Evolutionary conservation across 139 green algal genomes (phyloP).

Genomic region (Chlorella sp.): DNA sequence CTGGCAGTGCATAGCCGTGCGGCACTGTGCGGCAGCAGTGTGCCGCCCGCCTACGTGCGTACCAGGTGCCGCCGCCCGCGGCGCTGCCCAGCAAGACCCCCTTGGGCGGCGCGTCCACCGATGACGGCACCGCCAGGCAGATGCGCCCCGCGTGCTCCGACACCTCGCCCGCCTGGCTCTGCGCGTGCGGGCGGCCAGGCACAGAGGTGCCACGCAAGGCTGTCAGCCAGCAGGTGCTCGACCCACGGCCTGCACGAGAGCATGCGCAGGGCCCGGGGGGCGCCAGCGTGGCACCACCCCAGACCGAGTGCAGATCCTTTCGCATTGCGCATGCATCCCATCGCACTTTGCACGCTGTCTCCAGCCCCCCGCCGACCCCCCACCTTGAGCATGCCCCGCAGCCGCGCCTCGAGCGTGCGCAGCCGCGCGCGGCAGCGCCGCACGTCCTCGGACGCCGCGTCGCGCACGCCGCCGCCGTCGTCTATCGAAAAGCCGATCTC

Average conservation of each 20-base stretch:
- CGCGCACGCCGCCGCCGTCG: slow-evolving; percentile 52
- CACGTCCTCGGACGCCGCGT: slow-evolving; percentile 70
- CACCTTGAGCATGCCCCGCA: slow-evolving; percentile 61
- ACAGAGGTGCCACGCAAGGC: no score
- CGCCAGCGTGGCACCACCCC: no score
- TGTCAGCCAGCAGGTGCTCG: no score
- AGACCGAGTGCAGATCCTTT: no score
- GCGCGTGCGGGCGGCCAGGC: no score
- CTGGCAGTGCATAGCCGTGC: no score
- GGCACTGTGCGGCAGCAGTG: no score
- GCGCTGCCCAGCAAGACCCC: slow-evolving; percentile 66
- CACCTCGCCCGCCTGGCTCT: slow-evolving; percentile 62
- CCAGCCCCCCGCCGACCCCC: not conserved
- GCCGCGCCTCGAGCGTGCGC: slow-evolving; percentile 44
- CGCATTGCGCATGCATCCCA: no score
- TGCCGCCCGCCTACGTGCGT: no score
- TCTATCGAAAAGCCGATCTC: slow-evolving; percentile 37
- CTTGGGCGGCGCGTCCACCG: slow-evolving; percentile 14
- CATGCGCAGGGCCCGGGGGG: no score
- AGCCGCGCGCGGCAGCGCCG: slow-evolving; percentile 44
- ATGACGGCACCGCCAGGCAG: slow-evolving; percentile 65
- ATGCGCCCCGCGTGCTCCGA: slow-evolving; percentile 64
- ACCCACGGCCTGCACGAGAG: no score
- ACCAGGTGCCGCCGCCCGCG: slow-evolving; percentile 28
- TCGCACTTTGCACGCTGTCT: no score